phyloP scores from a whole-genome alignment of 2,329 filamentous ascomycete species.

The Aspergillus quadrilineatus region DNA sequence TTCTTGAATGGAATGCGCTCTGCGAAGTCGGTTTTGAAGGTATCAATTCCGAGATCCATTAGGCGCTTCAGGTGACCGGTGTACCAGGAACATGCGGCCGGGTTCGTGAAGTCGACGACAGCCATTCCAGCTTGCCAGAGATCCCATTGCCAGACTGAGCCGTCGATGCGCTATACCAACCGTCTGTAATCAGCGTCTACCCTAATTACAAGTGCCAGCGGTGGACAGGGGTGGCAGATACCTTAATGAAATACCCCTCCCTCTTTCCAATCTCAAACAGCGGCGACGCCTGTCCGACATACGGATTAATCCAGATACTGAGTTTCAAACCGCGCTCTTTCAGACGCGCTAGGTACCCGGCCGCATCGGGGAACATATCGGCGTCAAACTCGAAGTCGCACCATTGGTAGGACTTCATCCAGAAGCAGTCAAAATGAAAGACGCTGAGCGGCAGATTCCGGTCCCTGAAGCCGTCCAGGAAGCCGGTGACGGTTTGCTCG shows the following conservation, averaged over 20 bases:
- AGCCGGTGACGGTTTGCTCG: conserved; percentile 64
- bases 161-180: conserved; percentile 54
- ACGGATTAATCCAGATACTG: conserved; percentile 75
- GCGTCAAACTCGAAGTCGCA: conserved; percentile 71
- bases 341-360: conserved; percentile 62
- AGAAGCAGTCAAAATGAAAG: conserved; percentile 77
- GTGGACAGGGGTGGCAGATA: too few species aligned
- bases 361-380: conserved; percentile 67
- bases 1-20: conserved; percentile 68
- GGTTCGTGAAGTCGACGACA: conserved; percentile 72
- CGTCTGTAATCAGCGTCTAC: too few species aligned
- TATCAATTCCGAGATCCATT: conserved; percentile 68
- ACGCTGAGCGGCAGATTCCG: conserved; percentile 66
- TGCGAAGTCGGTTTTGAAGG: conserved; percentile 74
- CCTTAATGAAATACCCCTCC: conserved; percentile 66
- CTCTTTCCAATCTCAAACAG: conserved; percentile 62
- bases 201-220: too few species aligned
- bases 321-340: conserved; percentile 66
- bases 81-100: conserved; percentile 66
- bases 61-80: conserved; percentile 60
- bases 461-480: conserved; percentile 67
- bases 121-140: conserved; percentile 77
- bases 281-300: conserved; percentile 67
- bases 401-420: conserved; percentile 74
- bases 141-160: conserved; percentile 73